Evolutionary conservation across 139 green algal genomes (phyloP).

Genomic region (Diplosphaera chodatii): DNA sequence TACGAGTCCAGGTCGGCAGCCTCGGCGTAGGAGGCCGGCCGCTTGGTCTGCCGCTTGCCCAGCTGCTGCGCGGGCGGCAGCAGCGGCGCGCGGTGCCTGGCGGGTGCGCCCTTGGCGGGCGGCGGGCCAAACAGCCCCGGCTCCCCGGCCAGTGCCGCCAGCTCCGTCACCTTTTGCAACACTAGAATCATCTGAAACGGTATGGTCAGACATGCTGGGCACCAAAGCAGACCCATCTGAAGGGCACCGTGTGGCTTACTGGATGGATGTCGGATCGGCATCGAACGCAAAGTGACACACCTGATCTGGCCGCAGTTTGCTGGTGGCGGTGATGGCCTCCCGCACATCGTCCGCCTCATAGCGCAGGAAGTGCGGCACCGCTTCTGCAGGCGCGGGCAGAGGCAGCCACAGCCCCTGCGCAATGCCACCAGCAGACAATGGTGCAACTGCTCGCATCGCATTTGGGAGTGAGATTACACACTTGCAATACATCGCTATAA

Average conservation of each 20-base stretch:
- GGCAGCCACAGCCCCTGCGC: neutral
- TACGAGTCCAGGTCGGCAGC: neutral
- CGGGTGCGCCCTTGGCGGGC: neutral
- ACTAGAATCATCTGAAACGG: no score
- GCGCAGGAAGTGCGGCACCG: constrained; percentile 27
- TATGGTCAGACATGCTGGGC: no score
- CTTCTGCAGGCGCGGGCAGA: neutral
- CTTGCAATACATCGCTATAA: no score
- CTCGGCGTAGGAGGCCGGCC: neutral
- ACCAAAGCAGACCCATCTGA: no score
- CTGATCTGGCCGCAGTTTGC: constrained; percentile 9
- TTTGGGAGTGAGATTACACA: no score
- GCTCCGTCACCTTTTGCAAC: constrained; percentile 9
- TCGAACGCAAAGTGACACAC: no score
- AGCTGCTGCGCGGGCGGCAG: neutral
- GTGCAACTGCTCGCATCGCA: no score
- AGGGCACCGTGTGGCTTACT: no score
- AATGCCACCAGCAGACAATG: no score
- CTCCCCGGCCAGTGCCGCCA: constrained; percentile 15
- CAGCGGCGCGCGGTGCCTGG: neutral
- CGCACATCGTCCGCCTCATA: constrained; percentile 29
- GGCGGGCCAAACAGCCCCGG: constrained; percentile 2
- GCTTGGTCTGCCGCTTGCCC: neutral
- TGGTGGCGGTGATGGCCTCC: constrained; percentile 15
- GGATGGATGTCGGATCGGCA: no score